These are phyloP conservation scores for Sporothrix schenckii DNA, from an alignment of 2,329 filamentous ascomycete species.

Conservation along the genomic window DNA sequence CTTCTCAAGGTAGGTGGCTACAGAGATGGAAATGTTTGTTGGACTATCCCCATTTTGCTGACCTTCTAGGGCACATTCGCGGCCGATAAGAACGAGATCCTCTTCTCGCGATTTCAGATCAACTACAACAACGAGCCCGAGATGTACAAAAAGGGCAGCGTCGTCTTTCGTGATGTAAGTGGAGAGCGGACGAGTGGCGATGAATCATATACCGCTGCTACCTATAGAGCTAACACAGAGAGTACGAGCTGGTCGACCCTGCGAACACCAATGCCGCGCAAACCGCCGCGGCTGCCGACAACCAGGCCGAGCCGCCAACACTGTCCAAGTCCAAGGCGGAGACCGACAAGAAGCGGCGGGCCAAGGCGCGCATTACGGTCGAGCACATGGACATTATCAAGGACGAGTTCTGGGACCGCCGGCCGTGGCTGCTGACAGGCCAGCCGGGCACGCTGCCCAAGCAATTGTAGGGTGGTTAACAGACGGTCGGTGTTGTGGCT, in stretches of 20 bases:
- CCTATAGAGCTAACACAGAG: background rate
- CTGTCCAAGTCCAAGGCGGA: constrained; percentile 80
- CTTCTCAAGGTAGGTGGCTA: constrained; percentile 64
- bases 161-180: constrained; percentile 78
- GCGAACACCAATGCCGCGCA: constrained; percentile 51
- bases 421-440: constrained; percentile 81
- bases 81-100: constrained; percentile 91
- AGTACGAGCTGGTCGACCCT: constrained; percentile 73
- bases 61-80: constrained; percentile 71
- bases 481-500: no score
- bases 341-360: constrained; percentile 76
- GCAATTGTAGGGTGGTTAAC: constrained; percentile 42
- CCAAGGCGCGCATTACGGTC: constrained; percentile 78
- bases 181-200: background rate
- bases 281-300: constrained; percentile 52
- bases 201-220: background rate
- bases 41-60: background rate
- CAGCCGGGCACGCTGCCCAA: constrained; percentile 72
- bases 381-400: constrained; percentile 94
- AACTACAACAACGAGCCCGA: constrained; percentile 98
- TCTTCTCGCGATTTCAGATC: constrained; percentile 84
- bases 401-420: constrained; percentile 86
- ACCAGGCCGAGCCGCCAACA: constrained; percentile 55
- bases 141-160: constrained; percentile 90
- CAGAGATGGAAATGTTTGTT: background rate